Percentiles rank a stretch among this genome's conserved stretches.
Evolutionary conservation across 305 asterid genomes (phyloP).

Genomic region (Withania somnifera): DNA sequence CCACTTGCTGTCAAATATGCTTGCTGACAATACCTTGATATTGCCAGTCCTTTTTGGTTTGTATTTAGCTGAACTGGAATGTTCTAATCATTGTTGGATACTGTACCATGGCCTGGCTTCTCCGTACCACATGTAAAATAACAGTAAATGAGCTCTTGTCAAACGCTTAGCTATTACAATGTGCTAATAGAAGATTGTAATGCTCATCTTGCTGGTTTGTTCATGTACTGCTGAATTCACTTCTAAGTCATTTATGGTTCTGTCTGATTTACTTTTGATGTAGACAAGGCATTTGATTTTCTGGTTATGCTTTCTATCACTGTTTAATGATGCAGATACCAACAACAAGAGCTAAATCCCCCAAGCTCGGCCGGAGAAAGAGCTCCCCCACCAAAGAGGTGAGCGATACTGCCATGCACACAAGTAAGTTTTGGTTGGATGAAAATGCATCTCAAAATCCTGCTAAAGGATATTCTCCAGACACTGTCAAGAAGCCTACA

Average conservation of each 20-base stretch:
- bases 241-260: neutral
- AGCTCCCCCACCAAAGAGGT: conserved; percentile 37
- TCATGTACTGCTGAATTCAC: neutral
- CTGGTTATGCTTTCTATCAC: neutral
- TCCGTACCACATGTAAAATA: neutral
- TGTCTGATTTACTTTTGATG: neutral
- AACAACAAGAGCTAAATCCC: conserved; percentile 83
- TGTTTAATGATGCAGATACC: conserved; percentile 50
- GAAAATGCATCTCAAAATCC: conserved; percentile 35
- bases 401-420: conserved; percentile 18
- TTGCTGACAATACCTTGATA: neutral
- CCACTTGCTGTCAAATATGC: neutral
- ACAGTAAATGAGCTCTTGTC: neutral
- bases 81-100: neutral
- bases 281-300: neutral
- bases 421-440: conserved; percentile 63
- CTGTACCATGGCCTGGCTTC: neutral
- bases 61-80: neutral
- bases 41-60: neutral
- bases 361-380: conserved; percentile 86
- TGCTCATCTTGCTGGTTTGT: neutral
- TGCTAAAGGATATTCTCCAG: conserved; percentile 25
- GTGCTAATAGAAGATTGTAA: neutral
- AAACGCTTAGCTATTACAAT: neutral
- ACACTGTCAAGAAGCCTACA: conserved; percentile 44